These are phyloP conservation scores for Draba incana DNA, from an alignment of 345 rosid genomes.

Conservation along the genomic window DNA sequence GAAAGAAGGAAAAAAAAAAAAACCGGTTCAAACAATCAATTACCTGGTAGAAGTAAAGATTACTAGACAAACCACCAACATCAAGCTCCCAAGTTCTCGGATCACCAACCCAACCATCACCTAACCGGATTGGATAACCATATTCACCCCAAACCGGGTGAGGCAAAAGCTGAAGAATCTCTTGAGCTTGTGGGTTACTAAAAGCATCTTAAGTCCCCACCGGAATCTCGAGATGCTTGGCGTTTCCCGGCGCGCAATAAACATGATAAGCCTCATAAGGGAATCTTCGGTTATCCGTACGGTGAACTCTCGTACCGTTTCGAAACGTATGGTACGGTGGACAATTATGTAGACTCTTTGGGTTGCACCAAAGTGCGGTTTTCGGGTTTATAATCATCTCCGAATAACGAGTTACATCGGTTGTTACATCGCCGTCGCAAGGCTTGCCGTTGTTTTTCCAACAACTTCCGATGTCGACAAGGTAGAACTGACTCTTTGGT, in stretches of 20 bases:
- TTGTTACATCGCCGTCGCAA: constrained; percentile 64
- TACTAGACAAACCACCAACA: constrained; percentile 64
- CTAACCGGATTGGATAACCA: constrained; percentile 64
- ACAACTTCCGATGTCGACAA: constrained; percentile 80
- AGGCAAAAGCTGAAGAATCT: constrained; percentile 70
- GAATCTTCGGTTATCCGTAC: constrained; percentile 52
- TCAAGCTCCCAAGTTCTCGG: constrained; percentile 74
- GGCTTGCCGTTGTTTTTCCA: constrained; percentile 81
- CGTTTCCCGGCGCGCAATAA: constrained; percentile 75
- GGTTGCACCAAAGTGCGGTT: constrained; percentile 56
- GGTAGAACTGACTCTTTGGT: constrained; percentile 70
- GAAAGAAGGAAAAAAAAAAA: neutral
- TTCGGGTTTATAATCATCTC: constrained; percentile 73
- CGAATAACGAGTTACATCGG: constrained; percentile 81
- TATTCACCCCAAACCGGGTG: constrained; percentile 73
- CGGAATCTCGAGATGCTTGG: constrained; percentile 48
- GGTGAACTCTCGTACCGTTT: constrained; percentile 50
- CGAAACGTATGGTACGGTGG: constrained; percentile 66
- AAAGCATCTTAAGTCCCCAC: constrained; percentile 64
- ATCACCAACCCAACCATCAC: constrained; percentile 75
- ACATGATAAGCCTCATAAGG: constrained; percentile 70
- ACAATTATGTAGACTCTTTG: constrained; percentile 46
- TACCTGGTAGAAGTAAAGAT: constrained; percentile 79
- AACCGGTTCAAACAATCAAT: constrained; percentile 8
- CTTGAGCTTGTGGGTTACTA: constrained; percentile 80